phyloP scores from a whole-genome alignment of 805 yeast species.

The Kluyveromyces siamensis region DNA sequence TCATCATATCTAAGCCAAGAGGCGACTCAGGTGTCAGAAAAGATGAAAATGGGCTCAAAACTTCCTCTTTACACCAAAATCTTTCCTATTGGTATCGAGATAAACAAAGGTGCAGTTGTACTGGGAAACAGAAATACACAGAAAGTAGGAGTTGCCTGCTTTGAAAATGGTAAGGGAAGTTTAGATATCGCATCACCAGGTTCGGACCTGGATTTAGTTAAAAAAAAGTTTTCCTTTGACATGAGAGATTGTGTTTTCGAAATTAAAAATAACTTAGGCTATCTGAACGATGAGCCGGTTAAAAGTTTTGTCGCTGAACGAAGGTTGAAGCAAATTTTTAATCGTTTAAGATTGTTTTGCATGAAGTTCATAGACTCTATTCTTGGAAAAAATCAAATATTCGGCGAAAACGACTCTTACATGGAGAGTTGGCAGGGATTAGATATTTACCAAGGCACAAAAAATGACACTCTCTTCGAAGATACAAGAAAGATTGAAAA shows the following conservation, averaged over 20 bases:
- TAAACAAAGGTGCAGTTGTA: constrained; percentile 63
- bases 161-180: constrained; percentile 42
- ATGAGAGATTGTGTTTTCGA: constrained; percentile 48
- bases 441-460: constrained; percentile 44
- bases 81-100: constrained; percentile 55
- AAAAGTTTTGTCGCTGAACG: constrained; percentile 9
- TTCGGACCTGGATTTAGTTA: constrained; percentile 48
- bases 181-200: constrained; percentile 47
- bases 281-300: constrained; percentile 30
- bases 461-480: constrained; percentile 20
- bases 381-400: background rate
- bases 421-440: constrained; percentile 65
- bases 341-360: background rate
- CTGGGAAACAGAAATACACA: constrained; percentile 77
- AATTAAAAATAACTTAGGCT: constrained; percentile 65
- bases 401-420: constrained; percentile 10
- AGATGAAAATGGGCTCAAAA: constrained; percentile 4
- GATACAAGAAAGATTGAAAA: constrained; percentile 24
- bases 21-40: background rate
- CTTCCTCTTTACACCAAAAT: background rate
- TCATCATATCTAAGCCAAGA: background rate
- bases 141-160: constrained; percentile 57
- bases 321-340: constrained; percentile 17
- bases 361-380: background rate
- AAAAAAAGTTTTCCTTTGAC: constrained; percentile 36